phyloP scores from a whole-genome alignment of 768 basidiomycete species.

The Serpula lacrymans region DNA sequence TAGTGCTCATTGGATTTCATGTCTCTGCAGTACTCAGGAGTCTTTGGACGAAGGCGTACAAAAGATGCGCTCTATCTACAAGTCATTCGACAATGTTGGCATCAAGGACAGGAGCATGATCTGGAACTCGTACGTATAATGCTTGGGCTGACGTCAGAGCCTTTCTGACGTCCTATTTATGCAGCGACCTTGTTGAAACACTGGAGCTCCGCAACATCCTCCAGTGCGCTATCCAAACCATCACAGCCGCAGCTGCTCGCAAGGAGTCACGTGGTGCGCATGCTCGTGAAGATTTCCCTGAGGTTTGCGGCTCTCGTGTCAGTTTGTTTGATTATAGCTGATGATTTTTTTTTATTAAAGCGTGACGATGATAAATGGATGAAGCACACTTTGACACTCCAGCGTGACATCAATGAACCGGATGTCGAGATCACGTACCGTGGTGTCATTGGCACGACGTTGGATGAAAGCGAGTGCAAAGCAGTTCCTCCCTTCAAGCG shows the following conservation, averaged over 20 bases:
- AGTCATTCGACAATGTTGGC: conserved; percentile 85
- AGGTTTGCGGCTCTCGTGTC: conserved; percentile 43
- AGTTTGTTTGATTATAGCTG: conserved; percentile 1
- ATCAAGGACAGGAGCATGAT: conserved; percentile 99
- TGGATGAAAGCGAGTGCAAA: conserved; percentile 98
- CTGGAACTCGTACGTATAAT: conserved; percentile 89
- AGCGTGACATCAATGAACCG: conserved; percentile 68
- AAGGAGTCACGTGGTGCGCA: conserved; percentile 99
- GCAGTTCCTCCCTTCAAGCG: conserved; percentile 97
- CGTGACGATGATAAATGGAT: conserved; percentile 95
- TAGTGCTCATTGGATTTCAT: conserved; percentile 6
- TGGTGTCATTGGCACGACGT: conserved; percentile 75
- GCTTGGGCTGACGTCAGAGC: conserved; percentile 2
- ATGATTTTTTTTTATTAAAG: conserved; percentile 29
- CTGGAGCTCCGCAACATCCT: conserved; percentile 95
- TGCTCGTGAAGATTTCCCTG: conserved; percentile 97
- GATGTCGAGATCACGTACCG: conserved; percentile 91
- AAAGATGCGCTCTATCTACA: conserved; percentile 84
- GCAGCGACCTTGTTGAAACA: conserved; percentile 93
- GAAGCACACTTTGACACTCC: conserved; percentile 96
- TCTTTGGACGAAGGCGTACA: conserved; percentile 89
- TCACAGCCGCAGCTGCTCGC: conserved; percentile 87
- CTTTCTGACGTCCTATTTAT: conserved; percentile 7
- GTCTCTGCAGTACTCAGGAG: conserved; percentile 69
- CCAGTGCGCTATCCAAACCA: conserved; percentile 94